These are phyloP conservation scores for Umbelopsis sp. DNA, from an alignment of 371 early-diverging fungal species.

Conservation along the genomic window DNA sequence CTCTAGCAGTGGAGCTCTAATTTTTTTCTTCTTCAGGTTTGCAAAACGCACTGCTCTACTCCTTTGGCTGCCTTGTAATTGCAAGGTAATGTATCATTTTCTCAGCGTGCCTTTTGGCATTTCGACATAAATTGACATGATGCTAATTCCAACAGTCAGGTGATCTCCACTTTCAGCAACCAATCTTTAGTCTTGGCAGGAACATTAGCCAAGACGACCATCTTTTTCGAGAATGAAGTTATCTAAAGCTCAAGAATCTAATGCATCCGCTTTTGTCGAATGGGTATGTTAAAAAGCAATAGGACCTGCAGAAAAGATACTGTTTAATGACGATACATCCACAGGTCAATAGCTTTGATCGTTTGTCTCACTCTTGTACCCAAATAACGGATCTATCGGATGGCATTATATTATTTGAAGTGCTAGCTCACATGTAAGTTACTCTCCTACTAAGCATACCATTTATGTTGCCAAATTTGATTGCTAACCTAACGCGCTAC, in stretches of 20 bases:
- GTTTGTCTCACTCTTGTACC: slow-evolving; percentile 61
- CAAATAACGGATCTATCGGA: slow-evolving; percentile 77
- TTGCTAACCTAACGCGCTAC: background rate
- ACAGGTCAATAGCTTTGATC: slow-evolving; percentile 78
- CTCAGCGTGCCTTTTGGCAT: background rate
- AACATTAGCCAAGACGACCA: slow-evolving; percentile 9
- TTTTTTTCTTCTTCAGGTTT: slow-evolving; percentile 1
- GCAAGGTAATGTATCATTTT: background rate
- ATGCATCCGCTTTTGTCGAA: slow-evolving; percentile 40
- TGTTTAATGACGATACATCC: background rate
- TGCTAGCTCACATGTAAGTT: slow-evolving; percentile 83
- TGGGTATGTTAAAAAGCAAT: slow-evolving; percentile 35
- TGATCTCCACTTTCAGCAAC: slow-evolving; percentile 3
- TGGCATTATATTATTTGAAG: slow-evolving; percentile 80
- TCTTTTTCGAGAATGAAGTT: slow-evolving; percentile 22
- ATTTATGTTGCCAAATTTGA: slow-evolving; percentile 10
- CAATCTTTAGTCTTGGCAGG: slow-evolving; percentile 7
- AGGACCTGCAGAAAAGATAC: background rate
- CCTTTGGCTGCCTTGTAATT: background rate
- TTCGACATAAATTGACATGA: background rate
- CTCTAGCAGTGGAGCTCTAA: background rate
- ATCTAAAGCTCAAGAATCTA: slow-evolving; percentile 29
- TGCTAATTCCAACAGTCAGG: slow-evolving; percentile 7
- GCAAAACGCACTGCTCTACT: background rate
- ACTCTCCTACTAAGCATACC: background rate